Evolutionary conservation across 208 protist species (phyloP).

Genomic region (Leishmania turanica): DNA sequence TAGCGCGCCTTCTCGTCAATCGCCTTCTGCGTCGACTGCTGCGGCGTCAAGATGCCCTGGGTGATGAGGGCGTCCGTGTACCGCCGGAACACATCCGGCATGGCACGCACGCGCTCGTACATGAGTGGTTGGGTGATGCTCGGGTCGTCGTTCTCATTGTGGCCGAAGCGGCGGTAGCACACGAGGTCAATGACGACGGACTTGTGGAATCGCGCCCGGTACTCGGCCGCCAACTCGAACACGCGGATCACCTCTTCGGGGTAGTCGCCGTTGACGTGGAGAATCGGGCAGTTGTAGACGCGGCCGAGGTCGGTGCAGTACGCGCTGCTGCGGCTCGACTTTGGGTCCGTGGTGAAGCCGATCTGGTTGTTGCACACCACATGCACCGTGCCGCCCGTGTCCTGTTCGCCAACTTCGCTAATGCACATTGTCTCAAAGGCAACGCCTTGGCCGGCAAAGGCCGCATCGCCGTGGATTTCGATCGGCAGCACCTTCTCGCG

Average conservation of each 20-base stretch:
- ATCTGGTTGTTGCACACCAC: slow-evolving; percentile 99
- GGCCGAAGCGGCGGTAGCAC: slow-evolving; percentile 96
- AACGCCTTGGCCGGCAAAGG: slow-evolving; percentile 97
- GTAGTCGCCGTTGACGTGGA: slow-evolving; percentile 99
- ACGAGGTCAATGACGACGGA: slow-evolving; percentile 98
- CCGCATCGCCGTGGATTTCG: slow-evolving; percentile 98
- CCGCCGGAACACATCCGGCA: slow-evolving; percentile 79
- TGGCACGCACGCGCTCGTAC: slow-evolving; percentile 93
- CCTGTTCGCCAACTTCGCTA: slow-evolving; percentile 91
- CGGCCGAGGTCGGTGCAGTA: slow-evolving; percentile 98
- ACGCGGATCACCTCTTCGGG: slow-evolving; percentile 94
- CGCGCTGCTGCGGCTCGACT: slow-evolving; percentile 93
- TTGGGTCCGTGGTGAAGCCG: slow-evolving; percentile 99
- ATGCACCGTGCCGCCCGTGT: slow-evolving; percentile 98
- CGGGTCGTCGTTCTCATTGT: slow-evolving; percentile 99
- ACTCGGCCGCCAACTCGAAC: slow-evolving; percentile 94
- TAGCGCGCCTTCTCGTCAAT: slow-evolving; percentile 80
- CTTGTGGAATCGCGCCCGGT: slow-evolving; percentile 91
- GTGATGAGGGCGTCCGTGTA: slow-evolving; percentile 87
- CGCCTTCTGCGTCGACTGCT: slow-evolving; percentile 71
- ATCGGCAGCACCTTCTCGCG: slow-evolving; percentile 79
- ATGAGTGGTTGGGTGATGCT: slow-evolving; percentile 98
- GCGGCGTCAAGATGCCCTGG: slow-evolving; percentile 74
- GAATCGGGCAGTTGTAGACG: slow-evolving; percentile 94
- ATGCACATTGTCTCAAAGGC: slow-evolving; percentile 98